A percentile compares a stretch with the other conserved stretches of the same genome.
phyloP scores from a whole-genome alignment of 2,329 filamentous ascomycete genomes.

The Colletotrichum paranaense region DNA sequence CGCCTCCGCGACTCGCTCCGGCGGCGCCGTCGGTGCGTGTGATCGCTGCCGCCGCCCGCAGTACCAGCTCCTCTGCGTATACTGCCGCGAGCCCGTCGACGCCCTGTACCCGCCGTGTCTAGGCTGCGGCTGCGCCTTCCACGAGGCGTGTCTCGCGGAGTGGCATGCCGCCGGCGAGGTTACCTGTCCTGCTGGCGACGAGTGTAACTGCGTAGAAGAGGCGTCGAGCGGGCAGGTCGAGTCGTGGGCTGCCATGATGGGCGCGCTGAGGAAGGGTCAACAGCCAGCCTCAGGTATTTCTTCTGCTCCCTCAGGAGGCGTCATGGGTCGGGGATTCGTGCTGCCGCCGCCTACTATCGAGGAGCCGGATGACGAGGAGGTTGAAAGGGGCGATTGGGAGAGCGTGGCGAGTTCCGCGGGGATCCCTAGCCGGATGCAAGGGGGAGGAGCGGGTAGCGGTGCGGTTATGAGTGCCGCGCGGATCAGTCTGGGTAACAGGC shows the following conservation, averaged over 20 bases:
- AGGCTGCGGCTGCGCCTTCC: conserved; percentile 71
- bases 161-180: conserved; percentile 69
- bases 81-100: conserved; percentile 70
- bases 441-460: conserved; percentile 38
- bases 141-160: conserved; percentile 68
- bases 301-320: neutral
- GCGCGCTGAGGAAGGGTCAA: conserved; percentile 50
- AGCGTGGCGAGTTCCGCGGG: conserved; percentile 44
- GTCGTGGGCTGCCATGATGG: conserved; percentile 68
- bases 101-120: conserved; percentile 71
- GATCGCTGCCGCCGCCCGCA: conserved; percentile 65
- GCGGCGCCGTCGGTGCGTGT: conserved; percentile 62
- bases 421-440: conserved; percentile 33
- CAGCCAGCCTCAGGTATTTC: neutral
- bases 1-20: conserved; percentile 48
- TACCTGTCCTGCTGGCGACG: conserved; percentile 72
- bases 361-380: conserved; percentile 43
- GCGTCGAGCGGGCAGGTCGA: conserved; percentile 69
- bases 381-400: conserved; percentile 51
- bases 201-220: conserved; percentile 70
- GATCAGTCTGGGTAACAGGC: conserved; percentile 61
- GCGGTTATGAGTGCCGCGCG: conserved; percentile 50
- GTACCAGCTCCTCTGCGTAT: conserved; percentile 69
- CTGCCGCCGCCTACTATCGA: conserved; percentile 45
- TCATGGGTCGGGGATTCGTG: conserved; percentile 18